phyloP scores from a whole-genome alignment of 208 protist species.

The Leishmania guyanensis region DNA sequence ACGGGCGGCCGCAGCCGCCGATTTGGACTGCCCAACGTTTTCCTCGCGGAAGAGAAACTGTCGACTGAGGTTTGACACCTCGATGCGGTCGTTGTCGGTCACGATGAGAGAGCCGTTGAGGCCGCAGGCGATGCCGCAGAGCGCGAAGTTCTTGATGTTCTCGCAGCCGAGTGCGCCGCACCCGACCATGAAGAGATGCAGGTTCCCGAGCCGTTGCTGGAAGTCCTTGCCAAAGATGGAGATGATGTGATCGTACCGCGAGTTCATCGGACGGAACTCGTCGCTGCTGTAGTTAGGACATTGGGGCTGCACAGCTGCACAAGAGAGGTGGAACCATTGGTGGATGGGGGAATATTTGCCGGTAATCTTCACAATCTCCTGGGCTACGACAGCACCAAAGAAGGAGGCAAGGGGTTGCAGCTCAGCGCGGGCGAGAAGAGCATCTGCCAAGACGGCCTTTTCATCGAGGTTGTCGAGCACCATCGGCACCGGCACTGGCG shows the following conservation, averaged over 20 bases:
- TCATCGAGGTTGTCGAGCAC: constrained; percentile 66
- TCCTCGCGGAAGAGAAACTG: constrained; percentile 99
- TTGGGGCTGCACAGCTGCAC: constrained; percentile 74
- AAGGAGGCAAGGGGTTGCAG: constrained; percentile 92
- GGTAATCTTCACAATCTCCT: constrained; percentile 97
- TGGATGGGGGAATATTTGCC: constrained; percentile 97
- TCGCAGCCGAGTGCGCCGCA: constrained; percentile 99
- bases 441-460: constrained; percentile 38
- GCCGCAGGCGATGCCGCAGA: constrained; percentile 97
- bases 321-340: constrained; percentile 96
- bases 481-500: constrained; percentile 60
- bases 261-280: constrained; percentile 51
- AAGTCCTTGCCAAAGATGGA: constrained; percentile 81
- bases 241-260: constrained; percentile 80
- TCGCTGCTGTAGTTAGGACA: constrained; percentile 35
- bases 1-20: constrained; percentile 89
- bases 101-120: constrained; percentile 87
- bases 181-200: constrained; percentile 96
- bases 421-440: constrained; percentile 74
- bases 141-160: constrained; percentile 99
- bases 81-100: constrained; percentile 99
- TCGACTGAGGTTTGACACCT: constrained; percentile 99
- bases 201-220: constrained; percentile 57
- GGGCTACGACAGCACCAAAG: constrained; percentile 94
- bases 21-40: constrained; percentile 97